Evolutionary conservation across 2,329 filamentous ascomycete species (phyloP).

Genomic region (Ceratocystis harringtonii): DNA sequence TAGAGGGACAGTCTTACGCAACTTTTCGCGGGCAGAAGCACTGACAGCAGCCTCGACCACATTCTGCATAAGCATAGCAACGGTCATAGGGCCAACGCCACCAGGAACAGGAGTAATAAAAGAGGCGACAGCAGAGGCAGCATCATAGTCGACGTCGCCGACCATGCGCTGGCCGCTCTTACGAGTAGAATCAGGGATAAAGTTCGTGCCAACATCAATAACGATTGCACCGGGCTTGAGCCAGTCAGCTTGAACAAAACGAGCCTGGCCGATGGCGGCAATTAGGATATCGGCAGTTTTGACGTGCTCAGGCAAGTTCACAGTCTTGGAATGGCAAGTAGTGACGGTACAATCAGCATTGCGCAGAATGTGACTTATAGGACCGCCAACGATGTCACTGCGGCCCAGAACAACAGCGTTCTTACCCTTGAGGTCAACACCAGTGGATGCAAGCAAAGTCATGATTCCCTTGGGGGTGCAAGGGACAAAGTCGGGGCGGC

Average conservation of each 20-base stretch:
- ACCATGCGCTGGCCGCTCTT: slow-evolving; percentile 88
- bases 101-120: slow-evolving; percentile 92
- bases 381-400: slow-evolving; percentile 94
- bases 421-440: slow-evolving; percentile 74
- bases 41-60: slow-evolving; percentile 72
- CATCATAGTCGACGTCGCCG: slow-evolving; percentile 85
- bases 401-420: slow-evolving; percentile 86
- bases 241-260: slow-evolving; percentile 90
- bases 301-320: slow-evolving; percentile 55
- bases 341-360: slow-evolving; percentile 96
- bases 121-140: slow-evolving; percentile 71
- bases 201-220: slow-evolving; percentile 96
- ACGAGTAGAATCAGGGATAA: slow-evolving; percentile 72
- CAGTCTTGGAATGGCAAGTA: slow-evolving; percentile 82
- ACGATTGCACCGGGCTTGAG: slow-evolving; percentile 89
- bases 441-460: slow-evolving; percentile 72
- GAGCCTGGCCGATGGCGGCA: slow-evolving; percentile 75
- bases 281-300: slow-evolving; percentile 80
- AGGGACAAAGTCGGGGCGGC: slow-evolving; percentile 74
- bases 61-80: slow-evolving; percentile 94
- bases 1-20: slow-evolving; percentile 65
- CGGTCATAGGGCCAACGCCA: slow-evolving; percentile 96
- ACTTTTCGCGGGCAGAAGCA: slow-evolving; percentile 71
- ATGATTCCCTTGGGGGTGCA: slow-evolving; percentile 98
- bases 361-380: slow-evolving; percentile 87